Evolutionary conservation across 495 filamentous ascomycete species (phyloP).

Genomic region (Xylaria grammica): DNA sequence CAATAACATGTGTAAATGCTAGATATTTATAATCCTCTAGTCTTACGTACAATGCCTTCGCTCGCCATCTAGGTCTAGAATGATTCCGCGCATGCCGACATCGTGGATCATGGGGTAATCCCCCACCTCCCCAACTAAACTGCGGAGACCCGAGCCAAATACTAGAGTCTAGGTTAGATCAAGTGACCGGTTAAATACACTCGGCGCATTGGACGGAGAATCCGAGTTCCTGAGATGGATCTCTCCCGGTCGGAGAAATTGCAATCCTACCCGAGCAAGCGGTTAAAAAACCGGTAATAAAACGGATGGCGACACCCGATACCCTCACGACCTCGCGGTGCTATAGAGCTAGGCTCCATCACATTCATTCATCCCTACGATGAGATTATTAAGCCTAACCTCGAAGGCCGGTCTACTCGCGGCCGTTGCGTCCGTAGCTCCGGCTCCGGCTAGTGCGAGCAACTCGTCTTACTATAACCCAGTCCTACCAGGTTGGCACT

Average conservation of each 20-base stretch:
- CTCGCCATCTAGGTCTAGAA: not conserved
- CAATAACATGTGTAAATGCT: too few species aligned
- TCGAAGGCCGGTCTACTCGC: not conserved
- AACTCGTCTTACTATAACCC: slow-evolving; percentile 42
- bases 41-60: too few species aligned
- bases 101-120: not conserved
- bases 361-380: not conserved
- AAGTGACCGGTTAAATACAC: slow-evolving; percentile 21
- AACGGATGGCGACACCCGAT: not conserved
- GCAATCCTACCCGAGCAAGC: not conserved
- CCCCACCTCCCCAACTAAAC: not conserved
- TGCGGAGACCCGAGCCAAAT: slow-evolving; percentile 1
- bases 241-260: slow-evolving; percentile 3
- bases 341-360: not conserved
- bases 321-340: not conserved
- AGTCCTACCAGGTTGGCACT: slow-evolving; percentile 42
- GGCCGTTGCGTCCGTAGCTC: not conserved
- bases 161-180: not conserved
- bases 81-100: not conserved
- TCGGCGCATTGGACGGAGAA: not conserved
- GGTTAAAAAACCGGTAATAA: not conserved
- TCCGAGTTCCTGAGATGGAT: not conserved
- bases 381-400: not conserved
- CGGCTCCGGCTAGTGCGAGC: not conserved
- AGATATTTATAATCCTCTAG: too few species aligned